Conservation (phyloP, 352 stramenopile species). For the Pythium coloratum region DNA sequence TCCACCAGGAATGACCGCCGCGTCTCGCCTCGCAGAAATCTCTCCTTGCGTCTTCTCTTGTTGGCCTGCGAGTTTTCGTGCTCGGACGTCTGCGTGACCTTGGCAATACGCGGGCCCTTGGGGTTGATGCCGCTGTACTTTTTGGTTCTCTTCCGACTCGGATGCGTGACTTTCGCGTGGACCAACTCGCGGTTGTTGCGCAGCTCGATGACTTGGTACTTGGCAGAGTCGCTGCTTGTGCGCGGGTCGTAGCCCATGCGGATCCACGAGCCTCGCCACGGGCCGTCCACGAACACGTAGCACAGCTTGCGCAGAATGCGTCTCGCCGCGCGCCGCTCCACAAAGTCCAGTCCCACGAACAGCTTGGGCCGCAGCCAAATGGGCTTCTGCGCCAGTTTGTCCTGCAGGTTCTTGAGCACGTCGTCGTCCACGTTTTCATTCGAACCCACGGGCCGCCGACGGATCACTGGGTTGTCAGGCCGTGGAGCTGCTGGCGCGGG, state of each 20-base stretch:
- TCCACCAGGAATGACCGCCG: conserved; percentile 61
- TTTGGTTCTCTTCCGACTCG: conserved; percentile 63
- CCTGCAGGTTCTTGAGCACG: conserved; percentile 54
- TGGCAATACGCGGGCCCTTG: conserved; percentile 69
- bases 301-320: conserved; percentile 69
- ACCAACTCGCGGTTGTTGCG: conserved; percentile 82
- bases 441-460: conserved; percentile 51
- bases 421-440: conserved; percentile 62
- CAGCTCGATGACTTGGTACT: conserved; percentile 78
- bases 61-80: conserved; percentile 60
- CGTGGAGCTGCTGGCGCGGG: conserved; percentile 48
- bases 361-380: conserved; percentile 75
- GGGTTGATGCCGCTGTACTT: conserved; percentile 60
- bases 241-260: conserved; percentile 81
- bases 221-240: conserved; percentile 38
- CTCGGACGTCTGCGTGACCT: conserved; percentile 72
- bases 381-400: conserved; percentile 63
- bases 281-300: conserved; percentile 84
- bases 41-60: conserved; percentile 68
- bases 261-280: conserved; percentile 81
- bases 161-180: conserved; percentile 73
- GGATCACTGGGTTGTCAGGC: conserved; percentile 48
- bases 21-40: conserved; percentile 63
- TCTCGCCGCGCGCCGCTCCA: conserved; percentile 61
- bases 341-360: conserved; percentile 59